Evolutionary conservation across 768 basidiomycete genomes (phyloP).

Genomic region (Rhizopogon rudus): DNA sequence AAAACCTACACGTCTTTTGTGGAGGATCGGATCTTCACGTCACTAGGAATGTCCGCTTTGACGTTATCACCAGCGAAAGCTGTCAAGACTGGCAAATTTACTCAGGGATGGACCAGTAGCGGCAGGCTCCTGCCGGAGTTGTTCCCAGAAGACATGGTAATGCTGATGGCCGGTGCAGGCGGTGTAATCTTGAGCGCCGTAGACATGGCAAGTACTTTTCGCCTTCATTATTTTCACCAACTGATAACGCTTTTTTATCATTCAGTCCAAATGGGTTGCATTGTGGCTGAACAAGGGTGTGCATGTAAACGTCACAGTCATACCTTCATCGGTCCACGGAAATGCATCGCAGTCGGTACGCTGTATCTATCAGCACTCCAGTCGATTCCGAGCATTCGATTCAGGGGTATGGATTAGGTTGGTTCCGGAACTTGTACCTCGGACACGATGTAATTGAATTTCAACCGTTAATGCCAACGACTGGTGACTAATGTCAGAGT

Average conservation of each 20-base stretch:
- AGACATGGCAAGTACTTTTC: constrained; percentile 33
- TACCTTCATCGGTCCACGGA: constrained; percentile 26
- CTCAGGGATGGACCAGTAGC: constrained; percentile 27
- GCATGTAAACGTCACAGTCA: constrained; percentile 24
- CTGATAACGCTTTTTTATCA: background rate
- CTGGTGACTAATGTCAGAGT: too few relatives aligned
- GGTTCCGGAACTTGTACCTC: constrained; percentile 33
- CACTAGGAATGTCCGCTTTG: too few relatives aligned
- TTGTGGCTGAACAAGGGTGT: constrained; percentile 30
- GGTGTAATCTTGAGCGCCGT: constrained; percentile 38
- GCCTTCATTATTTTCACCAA: background rate
- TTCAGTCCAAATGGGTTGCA: constrained; percentile 35
- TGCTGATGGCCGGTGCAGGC: constrained; percentile 32
- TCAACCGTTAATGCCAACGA: background rate
- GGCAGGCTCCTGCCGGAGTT: constrained; percentile 30
- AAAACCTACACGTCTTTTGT: too few relatives aligned
- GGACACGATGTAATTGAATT: constrained; percentile 32
- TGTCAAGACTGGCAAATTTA: constrained; percentile 23
- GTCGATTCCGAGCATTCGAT: constrained; percentile 20
- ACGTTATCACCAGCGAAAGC: constrained; percentile 31
- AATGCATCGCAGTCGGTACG: constrained; percentile 27
- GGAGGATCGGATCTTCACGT: too few relatives aligned
- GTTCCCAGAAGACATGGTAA: constrained; percentile 20
- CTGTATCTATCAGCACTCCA: constrained; percentile 14
- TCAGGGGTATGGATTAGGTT: constrained; percentile 38